Conservation (phyloP, 2,329 filamentous ascomycete genomes). For the Epichloe typhina region DNA sequence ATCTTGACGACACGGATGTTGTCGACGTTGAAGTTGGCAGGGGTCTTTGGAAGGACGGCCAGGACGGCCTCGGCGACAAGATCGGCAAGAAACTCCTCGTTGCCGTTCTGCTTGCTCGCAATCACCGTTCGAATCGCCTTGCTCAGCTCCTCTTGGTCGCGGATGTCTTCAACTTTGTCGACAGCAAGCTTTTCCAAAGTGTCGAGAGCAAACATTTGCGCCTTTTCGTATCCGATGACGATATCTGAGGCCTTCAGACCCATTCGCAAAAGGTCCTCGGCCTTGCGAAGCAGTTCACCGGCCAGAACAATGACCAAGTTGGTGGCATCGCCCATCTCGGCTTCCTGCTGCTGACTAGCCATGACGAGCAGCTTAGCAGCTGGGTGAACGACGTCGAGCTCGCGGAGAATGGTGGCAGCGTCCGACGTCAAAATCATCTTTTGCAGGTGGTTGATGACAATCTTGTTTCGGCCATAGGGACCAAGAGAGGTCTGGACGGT, state of each 20-base stretch:
- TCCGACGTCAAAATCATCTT: constrained; percentile 99
- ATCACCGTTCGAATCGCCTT: constrained; percentile 95
- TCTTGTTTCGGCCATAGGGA: constrained; percentile 97
- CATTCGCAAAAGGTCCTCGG: constrained; percentile 96
- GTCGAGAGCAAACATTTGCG: constrained; percentile 76
- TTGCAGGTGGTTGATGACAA: constrained; percentile 98
- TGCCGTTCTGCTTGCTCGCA: constrained; percentile 91
- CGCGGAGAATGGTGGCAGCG: constrained; percentile 89
- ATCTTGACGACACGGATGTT: constrained; percentile 99
- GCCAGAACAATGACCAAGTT: constrained; percentile 95
- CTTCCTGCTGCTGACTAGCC: constrained; percentile 97
- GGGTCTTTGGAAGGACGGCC: constrained; percentile 89
- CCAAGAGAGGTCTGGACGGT: constrained; percentile 96
- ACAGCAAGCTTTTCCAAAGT: constrained; percentile 78
- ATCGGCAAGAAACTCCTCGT: constrained; percentile 73
- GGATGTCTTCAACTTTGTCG: constrained; percentile 78
- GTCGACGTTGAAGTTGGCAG: constrained; percentile 93
- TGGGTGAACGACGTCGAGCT: constrained; percentile 96
- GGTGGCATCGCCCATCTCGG: constrained; percentile 97
- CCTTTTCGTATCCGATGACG: constrained; percentile 88
- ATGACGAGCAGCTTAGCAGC: constrained; percentile 96
- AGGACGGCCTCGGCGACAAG: constrained; percentile 79
- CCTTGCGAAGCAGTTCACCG: constrained; percentile 90
- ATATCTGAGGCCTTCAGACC: constrained; percentile 98
- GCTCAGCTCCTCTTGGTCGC: constrained; percentile 68